Conservation (phyloP, 805 yeast species). For the Sungouiozyma intestinalis region DNA sequence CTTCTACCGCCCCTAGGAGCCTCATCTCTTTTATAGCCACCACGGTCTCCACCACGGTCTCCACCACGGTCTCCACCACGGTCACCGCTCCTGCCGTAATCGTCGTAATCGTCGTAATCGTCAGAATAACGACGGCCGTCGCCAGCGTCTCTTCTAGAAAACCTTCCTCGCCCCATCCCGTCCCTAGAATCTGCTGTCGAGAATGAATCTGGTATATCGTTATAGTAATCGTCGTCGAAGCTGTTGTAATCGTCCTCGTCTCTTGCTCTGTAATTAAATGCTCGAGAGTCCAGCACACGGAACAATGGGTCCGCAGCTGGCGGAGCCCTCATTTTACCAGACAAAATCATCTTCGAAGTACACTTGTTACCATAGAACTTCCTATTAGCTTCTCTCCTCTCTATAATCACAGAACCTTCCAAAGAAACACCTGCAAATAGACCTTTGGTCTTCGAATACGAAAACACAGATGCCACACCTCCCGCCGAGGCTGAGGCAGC, state of each 20-base stretch:
- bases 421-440: conserved; percentile 94
- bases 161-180: conserved; percentile 11
- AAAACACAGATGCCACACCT: conserved; percentile 79
- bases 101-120: conserved; percentile 19
- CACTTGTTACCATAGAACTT: conserved; percentile 85
- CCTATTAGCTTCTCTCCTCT: conserved; percentile 93
- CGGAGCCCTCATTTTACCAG: conserved; percentile 88
- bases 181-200: conserved; percentile 28
- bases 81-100: conserved; percentile 18
- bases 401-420: conserved; percentile 94
- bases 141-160: conserved; percentile 3
- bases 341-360: conserved; percentile 75
- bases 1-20: neutral
- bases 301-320: conserved; percentile 81
- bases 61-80: conserved; percentile 6
- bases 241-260: conserved; percentile 47
- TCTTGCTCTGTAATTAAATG: conserved; percentile 49
- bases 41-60: conserved; percentile 4
- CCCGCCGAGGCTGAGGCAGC: conserved; percentile 88
- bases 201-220: conserved; percentile 41
- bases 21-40: conserved; percentile 4
- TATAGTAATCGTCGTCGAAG: conserved; percentile 53
- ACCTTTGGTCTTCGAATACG: conserved; percentile 94
- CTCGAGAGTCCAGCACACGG: conserved; percentile 77
- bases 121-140: conserved; percentile 12